phyloP scores from a whole-genome alignment of 1,284 basidiomycete genomes.

The Ustilago sp. region DNA sequence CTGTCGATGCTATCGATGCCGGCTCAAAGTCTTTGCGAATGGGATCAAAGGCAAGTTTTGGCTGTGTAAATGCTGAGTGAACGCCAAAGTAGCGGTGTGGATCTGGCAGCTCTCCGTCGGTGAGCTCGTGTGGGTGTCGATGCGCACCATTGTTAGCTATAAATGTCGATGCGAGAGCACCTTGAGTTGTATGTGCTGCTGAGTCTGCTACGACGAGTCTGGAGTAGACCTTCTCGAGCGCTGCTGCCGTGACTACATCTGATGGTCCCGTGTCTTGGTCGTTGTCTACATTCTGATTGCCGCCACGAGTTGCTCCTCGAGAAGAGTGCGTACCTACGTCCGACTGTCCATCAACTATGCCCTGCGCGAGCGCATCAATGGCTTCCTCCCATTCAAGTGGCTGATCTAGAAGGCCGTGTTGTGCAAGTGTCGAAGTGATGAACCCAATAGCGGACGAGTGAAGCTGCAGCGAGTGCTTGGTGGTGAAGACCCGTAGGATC shows the following conservation, averaged over 20 bases:
- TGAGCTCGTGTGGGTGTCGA: constrained; percentile 47
- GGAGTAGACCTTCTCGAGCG: constrained; percentile 63
- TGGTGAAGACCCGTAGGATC: constrained; percentile 64
- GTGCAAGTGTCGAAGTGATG: constrained; percentile 59
- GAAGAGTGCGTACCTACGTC: constrained; percentile 18
- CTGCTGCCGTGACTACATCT: constrained; percentile 58
- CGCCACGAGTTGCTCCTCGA: background rate
- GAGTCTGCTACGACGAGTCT: constrained; percentile 62
- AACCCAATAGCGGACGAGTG: constrained; percentile 65
- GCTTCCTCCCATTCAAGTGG: constrained; percentile 62
- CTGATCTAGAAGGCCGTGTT: constrained; percentile 59
- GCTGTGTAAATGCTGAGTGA: constrained; percentile 93
- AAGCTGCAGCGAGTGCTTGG: constrained; percentile 65
- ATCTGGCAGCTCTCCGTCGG: constrained; percentile 76
- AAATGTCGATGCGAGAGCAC: background rate
- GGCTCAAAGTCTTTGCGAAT: constrained; percentile 83
- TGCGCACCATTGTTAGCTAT: constrained; percentile 8
- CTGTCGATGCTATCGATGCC: constrained; percentile 18
- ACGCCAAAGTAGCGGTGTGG: constrained; percentile 86
- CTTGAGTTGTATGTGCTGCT: constrained; percentile 23
- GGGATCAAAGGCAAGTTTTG: constrained; percentile 86
- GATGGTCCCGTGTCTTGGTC: constrained; percentile 10
- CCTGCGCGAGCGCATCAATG: constrained; percentile 65
- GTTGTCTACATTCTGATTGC: background rate
- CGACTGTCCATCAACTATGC: constrained; percentile 57